Conservation (phyloP, 371 early-diverging fungal genomes). For the Thermomucor indicae-seudaticae region DNA sequence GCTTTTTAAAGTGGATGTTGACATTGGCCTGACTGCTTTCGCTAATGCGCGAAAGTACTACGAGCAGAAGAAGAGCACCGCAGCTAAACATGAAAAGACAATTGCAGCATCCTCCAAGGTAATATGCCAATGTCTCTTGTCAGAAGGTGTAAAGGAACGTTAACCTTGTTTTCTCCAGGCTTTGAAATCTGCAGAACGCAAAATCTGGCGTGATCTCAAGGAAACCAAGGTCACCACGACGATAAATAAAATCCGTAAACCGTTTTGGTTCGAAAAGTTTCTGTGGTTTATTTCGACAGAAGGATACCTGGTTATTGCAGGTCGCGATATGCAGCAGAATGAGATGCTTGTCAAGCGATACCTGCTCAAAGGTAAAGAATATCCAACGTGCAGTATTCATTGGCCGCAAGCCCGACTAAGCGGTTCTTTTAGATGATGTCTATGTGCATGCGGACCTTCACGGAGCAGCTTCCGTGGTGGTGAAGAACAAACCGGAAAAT, state of each 20-base stretch:
- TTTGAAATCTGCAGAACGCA: slow-evolving; percentile 85
- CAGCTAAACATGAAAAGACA: slow-evolving; percentile 88
- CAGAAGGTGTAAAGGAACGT: not conserved
- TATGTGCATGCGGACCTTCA: slow-evolving; percentile 97
- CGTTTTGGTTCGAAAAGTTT: slow-evolving; percentile 99
- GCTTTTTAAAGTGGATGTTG: slow-evolving; percentile 70
- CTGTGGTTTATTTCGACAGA: slow-evolving; percentile 97
- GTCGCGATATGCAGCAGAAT: slow-evolving; percentile 96
- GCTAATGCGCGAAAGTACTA: slow-evolving; percentile 94
- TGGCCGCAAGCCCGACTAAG: not conserved
- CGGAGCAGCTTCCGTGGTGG: slow-evolving; percentile 92
- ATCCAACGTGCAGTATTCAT: not conserved
- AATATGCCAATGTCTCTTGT: not conserved
- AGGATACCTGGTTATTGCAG: slow-evolving; percentile 93
- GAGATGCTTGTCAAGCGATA: slow-evolving; percentile 94
- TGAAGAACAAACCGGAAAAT: slow-evolving; percentile 78
- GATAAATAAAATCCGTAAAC: slow-evolving; percentile 85
- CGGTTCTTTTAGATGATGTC: slow-evolving; percentile 59
- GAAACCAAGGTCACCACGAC: slow-evolving; percentile 68
- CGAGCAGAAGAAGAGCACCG: slow-evolving; percentile 76
- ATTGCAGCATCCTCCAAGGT: slow-evolving; percentile 71
- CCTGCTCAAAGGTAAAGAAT: slow-evolving; percentile 48
- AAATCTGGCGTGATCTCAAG: slow-evolving; percentile 79
- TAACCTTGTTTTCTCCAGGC: slow-evolving; percentile 39
- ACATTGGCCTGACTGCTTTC: slow-evolving; percentile 81